A percentile compares a stretch with the other conserved stretches of the same genome.
These are phyloP conservation scores for Russula sp. DNA, from an alignment of 768 basidiomycete genomes.

Conservation along the genomic window DNA sequence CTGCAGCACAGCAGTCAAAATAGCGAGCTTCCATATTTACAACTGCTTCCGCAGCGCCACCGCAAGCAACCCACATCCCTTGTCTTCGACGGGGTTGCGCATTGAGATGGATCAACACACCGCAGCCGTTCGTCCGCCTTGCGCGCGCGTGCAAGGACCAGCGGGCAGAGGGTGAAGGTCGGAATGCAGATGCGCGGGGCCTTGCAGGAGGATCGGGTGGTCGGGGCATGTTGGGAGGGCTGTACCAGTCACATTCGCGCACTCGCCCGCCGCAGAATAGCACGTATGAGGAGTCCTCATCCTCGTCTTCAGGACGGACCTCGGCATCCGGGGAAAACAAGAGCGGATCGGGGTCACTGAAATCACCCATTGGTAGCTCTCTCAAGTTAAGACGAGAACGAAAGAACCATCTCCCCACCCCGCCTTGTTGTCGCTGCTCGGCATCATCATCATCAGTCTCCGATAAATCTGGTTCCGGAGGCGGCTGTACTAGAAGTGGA, in stretches of 20 bases:
- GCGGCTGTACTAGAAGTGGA: not conserved
- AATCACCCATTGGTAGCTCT: constrained; percentile 5
- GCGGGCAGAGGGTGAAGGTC: constrained; percentile 17
- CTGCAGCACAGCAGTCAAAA: constrained; percentile 43
- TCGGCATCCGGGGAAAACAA: constrained; percentile 11
- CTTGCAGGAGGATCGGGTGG: constrained; percentile 31
- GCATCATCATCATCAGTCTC: constrained; percentile 15
- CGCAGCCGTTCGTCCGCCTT: constrained; percentile 49
- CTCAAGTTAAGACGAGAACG: constrained; percentile 11
- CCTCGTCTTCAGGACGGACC: constrained; percentile 23
- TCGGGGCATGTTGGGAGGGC: constrained; percentile 4
- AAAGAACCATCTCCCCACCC: constrained; percentile 11
- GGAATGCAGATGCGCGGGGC: constrained; percentile 23
- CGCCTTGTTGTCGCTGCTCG: constrained; percentile 7
- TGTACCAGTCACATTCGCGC: constrained; percentile 13
- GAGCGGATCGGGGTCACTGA: constrained; percentile 16
- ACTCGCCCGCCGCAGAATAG: constrained; percentile 36
- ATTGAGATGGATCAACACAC: constrained; percentile 48
- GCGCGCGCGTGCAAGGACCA: constrained; percentile 18
- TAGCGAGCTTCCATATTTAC: constrained; percentile 50
- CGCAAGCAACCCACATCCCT: constrained; percentile 53
- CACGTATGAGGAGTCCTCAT: constrained; percentile 28
- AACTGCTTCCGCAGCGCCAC: constrained; percentile 45
- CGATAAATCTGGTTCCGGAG: constrained; percentile 9
- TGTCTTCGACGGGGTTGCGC: constrained; percentile 47